Evolutionary conservation across 306 rosid genomes (phyloP).

Genomic region (Styphnolobium japonicum): DNA sequence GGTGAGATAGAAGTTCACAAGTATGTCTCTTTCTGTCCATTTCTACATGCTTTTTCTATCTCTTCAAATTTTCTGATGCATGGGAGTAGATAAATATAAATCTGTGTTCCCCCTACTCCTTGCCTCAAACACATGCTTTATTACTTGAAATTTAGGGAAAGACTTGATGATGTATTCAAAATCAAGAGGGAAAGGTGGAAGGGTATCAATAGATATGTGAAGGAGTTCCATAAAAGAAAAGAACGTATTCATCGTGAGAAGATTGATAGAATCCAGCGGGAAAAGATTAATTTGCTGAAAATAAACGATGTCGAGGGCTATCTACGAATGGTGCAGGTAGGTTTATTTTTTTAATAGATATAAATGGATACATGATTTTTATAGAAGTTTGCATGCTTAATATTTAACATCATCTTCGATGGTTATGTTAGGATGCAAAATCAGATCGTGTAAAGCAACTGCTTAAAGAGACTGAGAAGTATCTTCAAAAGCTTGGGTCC

Average conservation of each 20-base stretch:
- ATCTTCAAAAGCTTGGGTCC: slow-evolving; percentile 98
- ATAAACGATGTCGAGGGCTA: slow-evolving; percentile 99
- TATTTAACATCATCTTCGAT: slow-evolving; percentile 9
- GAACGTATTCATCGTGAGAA: slow-evolving; percentile 98
- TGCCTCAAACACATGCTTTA: slow-evolving; percentile 26
- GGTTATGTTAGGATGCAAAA: slow-evolving; percentile 76
- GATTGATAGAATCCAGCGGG: slow-evolving; percentile 98
- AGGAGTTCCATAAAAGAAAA: slow-evolving; percentile 94
- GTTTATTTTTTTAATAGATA: slow-evolving; percentile 24
- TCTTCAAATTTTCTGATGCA: slow-evolving; percentile 13
- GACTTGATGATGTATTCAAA: slow-evolving; percentile 88
- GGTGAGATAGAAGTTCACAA: slow-evolving; percentile 96
- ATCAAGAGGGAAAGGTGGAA: slow-evolving; percentile 86
- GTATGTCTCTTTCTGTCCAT: slow-evolving; percentile 46
- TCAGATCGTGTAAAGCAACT: slow-evolving; percentile 99
- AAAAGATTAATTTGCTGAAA: slow-evolving; percentile 93
- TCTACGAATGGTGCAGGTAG: slow-evolving; percentile 98
- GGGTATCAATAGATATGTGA: slow-evolving; percentile 87
- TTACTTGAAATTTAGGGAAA: slow-evolving; percentile 70
- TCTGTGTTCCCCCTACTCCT: neutral
- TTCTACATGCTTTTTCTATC: neutral
- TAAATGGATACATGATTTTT: neutral
- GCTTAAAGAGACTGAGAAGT: slow-evolving; percentile 95
- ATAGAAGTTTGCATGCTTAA: neutral
- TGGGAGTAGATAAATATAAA: neutral